Evolutionary conservation across 371 early-diverging fungal genomes (phyloP).

Genomic region (Apophysomyces trapeziformis): DNA sequence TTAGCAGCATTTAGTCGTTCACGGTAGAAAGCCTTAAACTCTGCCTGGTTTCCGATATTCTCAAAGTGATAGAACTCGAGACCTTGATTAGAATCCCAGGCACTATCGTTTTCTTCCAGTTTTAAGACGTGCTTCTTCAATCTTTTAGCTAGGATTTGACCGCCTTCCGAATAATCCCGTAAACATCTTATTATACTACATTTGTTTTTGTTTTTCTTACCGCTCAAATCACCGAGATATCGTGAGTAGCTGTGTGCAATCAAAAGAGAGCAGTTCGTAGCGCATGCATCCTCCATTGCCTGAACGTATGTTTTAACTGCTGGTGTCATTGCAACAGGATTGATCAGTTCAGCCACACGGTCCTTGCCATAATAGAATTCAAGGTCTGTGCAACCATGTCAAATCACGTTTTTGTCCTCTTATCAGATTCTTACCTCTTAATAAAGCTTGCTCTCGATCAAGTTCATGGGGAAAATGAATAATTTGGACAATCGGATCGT

Average conservation of each 20-base stretch:
- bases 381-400: slow-evolving; percentile 34
- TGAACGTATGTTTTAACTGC: slow-evolving; percentile 48
- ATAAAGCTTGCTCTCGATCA: slow-evolving; percentile 37
- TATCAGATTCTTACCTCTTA: slow-evolving; percentile 25
- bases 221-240: slow-evolving; percentile 60
- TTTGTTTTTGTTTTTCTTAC: slow-evolving; percentile 15
- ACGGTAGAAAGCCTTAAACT: slow-evolving; percentile 46
- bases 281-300: slow-evolving; percentile 46
- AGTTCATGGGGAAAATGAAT: slow-evolving; percentile 58
- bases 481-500: slow-evolving; percentile 42
- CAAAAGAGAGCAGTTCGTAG: slow-evolving; percentile 47
- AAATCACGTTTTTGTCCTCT: neutral
- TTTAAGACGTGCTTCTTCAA: slow-evolving; percentile 36
- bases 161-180: slow-evolving; percentile 22
- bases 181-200: no score
- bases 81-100: slow-evolving; percentile 27
- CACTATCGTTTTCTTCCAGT: slow-evolving; percentile 18
- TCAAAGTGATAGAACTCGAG: slow-evolving; percentile 41
- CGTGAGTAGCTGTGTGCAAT: slow-evolving; percentile 61
- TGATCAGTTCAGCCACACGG: slow-evolving; percentile 34
- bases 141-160: slow-evolving; percentile 46
- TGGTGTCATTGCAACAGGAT: slow-evolving; percentile 41
- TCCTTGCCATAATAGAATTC: slow-evolving; percentile 56
- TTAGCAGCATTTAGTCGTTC: slow-evolving; percentile 30
- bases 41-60: slow-evolving; percentile 33